Evolutionary conservation across 2,329 filamentous ascomycete genomes (phyloP), one percentile per base, ranked within the genome.

Genomic region (Zalaria sp.): DNA sequence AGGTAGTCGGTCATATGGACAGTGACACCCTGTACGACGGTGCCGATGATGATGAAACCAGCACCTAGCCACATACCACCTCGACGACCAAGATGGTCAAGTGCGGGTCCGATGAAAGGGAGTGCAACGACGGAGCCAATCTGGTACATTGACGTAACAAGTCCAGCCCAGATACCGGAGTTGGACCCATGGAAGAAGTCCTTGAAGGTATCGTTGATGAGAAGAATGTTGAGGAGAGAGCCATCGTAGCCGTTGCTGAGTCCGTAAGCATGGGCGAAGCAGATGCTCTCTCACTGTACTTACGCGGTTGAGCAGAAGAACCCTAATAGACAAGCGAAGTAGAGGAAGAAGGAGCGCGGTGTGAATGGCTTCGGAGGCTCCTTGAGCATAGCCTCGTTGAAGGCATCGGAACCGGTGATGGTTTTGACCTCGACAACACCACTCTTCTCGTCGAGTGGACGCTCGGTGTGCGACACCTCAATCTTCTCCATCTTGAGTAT

Each of bases 41-140:
- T 65, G 5, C 69, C 69, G 35, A 70, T 44, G 36, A 72, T 53
- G 80, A 85, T 49, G 81, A 89, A 52, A 75, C 81, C 50, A 69
- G 68, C 18, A 73, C 77, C 10, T 71, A 79, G 53, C 68, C 46
- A 40, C 55, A 58, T 53, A 7, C 54, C 54, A 11, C 61, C 55
- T 38, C 64, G 60, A 41, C 72, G 63, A 32, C 72, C 72, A 54
- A 61, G 71, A 4, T 64, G 58, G 50, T 71, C 68, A 39, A 62
- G 57, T 26, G 56, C 51, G 8, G 65, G 62, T 4, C 68, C 68
- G 34, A 68, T 61, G 43, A 69, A 69, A 2, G 65, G 65, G 35
- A 68, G 54, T 10, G 64, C 65, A 32, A 54, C 55, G 9, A 70
- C 62, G 41, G 59, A 57, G 34, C 66, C 67, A 28, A 70, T 68